phyloP scores from a whole-genome alignment of 1,284 basidiomycete genomes.

The Trametes versicolor region DNA sequence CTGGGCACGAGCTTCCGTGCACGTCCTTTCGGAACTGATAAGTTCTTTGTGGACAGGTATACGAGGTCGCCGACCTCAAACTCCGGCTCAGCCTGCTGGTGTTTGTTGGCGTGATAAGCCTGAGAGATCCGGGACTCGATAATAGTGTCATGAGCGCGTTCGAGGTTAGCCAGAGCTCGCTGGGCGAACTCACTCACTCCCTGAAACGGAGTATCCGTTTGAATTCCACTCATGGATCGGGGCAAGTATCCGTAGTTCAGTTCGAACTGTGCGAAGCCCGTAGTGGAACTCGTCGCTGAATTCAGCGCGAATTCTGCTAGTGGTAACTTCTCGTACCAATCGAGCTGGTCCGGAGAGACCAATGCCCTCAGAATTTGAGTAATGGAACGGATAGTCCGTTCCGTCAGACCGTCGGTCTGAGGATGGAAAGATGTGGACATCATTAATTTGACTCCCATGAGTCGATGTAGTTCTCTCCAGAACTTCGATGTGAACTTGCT shows the following conservation, averaged over 20 bases:
- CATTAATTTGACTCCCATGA: neutral
- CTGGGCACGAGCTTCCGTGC: slow-evolving; percentile 45
- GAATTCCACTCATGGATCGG: neutral
- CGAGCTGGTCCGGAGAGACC: slow-evolving; percentile 40
- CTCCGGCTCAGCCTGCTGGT: slow-evolving; percentile 12
- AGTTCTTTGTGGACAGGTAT: slow-evolving; percentile 41
- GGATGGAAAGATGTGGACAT: neutral
- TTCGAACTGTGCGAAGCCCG: slow-evolving; percentile 49
- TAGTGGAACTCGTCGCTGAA: slow-evolving; percentile 41
- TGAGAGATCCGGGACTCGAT: slow-evolving; percentile 30
- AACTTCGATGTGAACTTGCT: slow-evolving; percentile 1
- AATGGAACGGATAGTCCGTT: neutral
- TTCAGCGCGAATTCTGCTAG: slow-evolving; percentile 50
- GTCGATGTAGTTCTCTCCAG: neutral
- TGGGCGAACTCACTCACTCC: slow-evolving; percentile 38
- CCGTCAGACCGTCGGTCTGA: no score
- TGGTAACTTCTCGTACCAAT: slow-evolving; percentile 46
- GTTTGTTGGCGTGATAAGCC: slow-evolving; percentile 40
- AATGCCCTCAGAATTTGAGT: neutral
- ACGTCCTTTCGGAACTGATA: slow-evolving; percentile 45
- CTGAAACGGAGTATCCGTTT: neutral
- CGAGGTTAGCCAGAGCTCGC: slow-evolving; percentile 28
- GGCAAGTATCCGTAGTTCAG: slow-evolving; percentile 45
- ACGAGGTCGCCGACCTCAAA: slow-evolving; percentile 41
- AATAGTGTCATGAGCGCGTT: slow-evolving; percentile 38